Evolutionary conservation across 1,139 yeast genomes (phyloP), one percentile per base, ranked within the genome.

Genomic region (Debaryomyces subglobosus): DNA sequence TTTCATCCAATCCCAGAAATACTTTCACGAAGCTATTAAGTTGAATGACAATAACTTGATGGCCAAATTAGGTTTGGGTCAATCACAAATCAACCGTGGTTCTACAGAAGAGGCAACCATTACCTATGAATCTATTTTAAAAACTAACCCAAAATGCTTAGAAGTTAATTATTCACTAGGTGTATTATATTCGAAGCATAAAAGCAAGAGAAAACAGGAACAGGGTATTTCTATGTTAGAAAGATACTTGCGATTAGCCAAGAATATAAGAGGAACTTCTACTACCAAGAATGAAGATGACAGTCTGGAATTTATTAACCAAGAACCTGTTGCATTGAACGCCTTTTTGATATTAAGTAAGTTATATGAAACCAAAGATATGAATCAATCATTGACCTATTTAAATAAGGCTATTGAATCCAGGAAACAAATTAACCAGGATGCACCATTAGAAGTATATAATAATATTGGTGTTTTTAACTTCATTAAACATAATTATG

Each of bases 381-480:
- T 83, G 44, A 72, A 77, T 13, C 84, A 81, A 58, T 78, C 91
- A 0, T 71, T 86, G 55, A 78, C 74, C 30, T 83, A 76, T 59
- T 69, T 86, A 48, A 67, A 74, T 45, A 82, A 80, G 57, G 87
- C 88, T 2, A 76, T 82, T 30, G 88, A 86, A 44, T 54, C 75
- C 32, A 70, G 74, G 65, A 62, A 75, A 55, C 64, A 70, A 52
- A 70, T 78, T 13, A 69, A 70, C 32, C 69, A 69, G 39, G 74
- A 74, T 24, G 79, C 85, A 2, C 89, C 92, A 2, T 73, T 85
- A 48, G 89, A 86, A 57, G 72, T 91, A 18, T 77, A 84, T 60
- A 92, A 91, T 65, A 94, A 94, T 59, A 75, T 91, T 57, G 99
- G 96, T 40, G 96, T 90, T 8, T 83, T 90, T 65, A 82, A 89